Evolutionary conservation across 164 flowering plant genomes (phyloP), one percentile per base, ranked within the genome.

Genomic region (Tinospora cordifolia): DNA sequence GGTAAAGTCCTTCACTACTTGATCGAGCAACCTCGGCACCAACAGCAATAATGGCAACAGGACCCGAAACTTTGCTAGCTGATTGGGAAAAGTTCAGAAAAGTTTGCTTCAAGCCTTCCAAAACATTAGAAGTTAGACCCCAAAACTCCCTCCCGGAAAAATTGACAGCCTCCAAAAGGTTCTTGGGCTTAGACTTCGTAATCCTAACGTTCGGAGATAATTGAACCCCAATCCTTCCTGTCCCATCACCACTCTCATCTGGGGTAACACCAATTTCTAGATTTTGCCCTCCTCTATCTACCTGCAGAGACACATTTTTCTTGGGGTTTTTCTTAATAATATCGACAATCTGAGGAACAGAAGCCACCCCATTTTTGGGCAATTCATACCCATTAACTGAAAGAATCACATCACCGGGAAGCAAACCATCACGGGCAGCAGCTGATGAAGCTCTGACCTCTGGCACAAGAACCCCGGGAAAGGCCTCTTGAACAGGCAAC

Each of bases 21-120:
- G 97, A 94, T 68, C 90, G 85, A 1, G 98, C 98, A 63, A 94
- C 98, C 76, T 94, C 98, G 8, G 98, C 96, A 36, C 97, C 98
- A 36, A 92, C 98, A 39, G 98, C 97, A 63, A 94, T 94, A 64
- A 94, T 94, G 21, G 97, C 98, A 44, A 94, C 91, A 7, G 98
- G 98, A 46, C 98, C 97, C 0, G 98, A 84, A 69, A 94, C 95
- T 74, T 94, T 90, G 62, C 92, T 78, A 1, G 97, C 97, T 15
- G 97, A 30, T 70, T 94, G 88, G 0, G 97, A 90, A 72, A 90
- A 94, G 71, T 94, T 94, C 12, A 87, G 72, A 67, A 92, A 88
- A 36, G 93, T 92, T 80, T 94, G 97, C 66, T 85, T 89, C 79
- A 94, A 78, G 67, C 97, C 80, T 30, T 94, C 95, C 77, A 92